These are phyloP conservation scores for Penicillium egyptiacum DNA, from an alignment of 495 filamentous ascomycete genomes.

Conservation along the genomic window DNA sequence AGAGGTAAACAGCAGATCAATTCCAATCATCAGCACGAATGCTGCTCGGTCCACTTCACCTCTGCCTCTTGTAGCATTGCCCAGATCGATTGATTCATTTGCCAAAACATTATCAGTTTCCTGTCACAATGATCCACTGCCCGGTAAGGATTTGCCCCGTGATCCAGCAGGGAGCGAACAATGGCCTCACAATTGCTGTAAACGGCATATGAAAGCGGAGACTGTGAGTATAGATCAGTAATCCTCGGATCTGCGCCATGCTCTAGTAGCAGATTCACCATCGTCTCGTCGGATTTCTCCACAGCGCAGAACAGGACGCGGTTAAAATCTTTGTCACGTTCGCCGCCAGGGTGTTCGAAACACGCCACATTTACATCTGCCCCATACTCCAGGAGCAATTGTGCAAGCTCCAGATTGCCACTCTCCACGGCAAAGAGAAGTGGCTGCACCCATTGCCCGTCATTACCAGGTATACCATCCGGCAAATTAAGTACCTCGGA, in stretches of 20 bases:
- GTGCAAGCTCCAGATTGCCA: neutral
- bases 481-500: neutral
- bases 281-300: neutral
- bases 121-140: neutral
- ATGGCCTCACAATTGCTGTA: neutral
- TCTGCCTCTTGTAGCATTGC: no score
- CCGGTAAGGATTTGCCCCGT: neutral
- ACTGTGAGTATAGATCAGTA: neutral
- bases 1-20: no score
- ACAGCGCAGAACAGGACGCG: neutral
- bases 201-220: neutral
- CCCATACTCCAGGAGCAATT: neutral
- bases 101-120: neutral
- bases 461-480: no score
- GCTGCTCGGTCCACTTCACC: no score
- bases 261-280: neutral
- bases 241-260: neutral
- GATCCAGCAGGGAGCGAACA: neutral
- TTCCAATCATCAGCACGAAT: neutral
- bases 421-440: neutral
- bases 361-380: neutral
- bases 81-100: no score
- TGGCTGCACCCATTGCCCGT: neutral
- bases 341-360: neutral
- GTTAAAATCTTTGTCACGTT: neutral